Evolutionary conservation across 306 rosid species (phyloP).

Genomic region (Mimosa bimucronata): DNA sequence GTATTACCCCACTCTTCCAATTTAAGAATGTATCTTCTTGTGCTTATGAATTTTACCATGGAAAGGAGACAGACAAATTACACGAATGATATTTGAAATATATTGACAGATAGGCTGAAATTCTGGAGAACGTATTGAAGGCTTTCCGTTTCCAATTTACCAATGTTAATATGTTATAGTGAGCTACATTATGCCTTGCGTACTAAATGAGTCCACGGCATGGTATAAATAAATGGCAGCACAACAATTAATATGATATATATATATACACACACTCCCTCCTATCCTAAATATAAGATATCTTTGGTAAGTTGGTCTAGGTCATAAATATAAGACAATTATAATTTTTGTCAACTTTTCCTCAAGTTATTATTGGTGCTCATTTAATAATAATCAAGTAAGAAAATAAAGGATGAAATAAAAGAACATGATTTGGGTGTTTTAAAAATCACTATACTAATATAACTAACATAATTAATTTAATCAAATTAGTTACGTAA

Average conservation of each 20-base stretch:
- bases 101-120: slow-evolving; percentile 36
- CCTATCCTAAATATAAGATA: too few species aligned
- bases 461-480: too few species aligned
- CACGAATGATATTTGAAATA: slow-evolving; percentile 55
- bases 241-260: background rate
- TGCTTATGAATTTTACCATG: slow-evolving; percentile 49
- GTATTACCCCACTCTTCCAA: slow-evolving; percentile 52
- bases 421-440: too few species aligned
- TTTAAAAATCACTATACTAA: too few species aligned
- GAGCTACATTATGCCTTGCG: background rate
- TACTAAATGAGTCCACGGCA: background rate
- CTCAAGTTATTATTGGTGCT: too few species aligned
- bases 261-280: too few species aligned
- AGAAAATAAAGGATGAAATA: too few species aligned
- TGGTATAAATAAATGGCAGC: background rate
- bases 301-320: too few species aligned
- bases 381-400: too few species aligned
- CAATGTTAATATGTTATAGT: background rate
- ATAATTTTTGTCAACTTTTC: too few species aligned
- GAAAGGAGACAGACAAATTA: slow-evolving; percentile 55
- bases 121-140: slow-evolving; percentile 26
- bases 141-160: background rate
- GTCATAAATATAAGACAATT: too few species aligned
- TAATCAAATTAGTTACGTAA: too few species aligned
- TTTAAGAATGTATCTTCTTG: slow-evolving; percentile 48